phyloP scores from a whole-genome alignment of 805 yeast species.

The Candida boleticola region DNA sequence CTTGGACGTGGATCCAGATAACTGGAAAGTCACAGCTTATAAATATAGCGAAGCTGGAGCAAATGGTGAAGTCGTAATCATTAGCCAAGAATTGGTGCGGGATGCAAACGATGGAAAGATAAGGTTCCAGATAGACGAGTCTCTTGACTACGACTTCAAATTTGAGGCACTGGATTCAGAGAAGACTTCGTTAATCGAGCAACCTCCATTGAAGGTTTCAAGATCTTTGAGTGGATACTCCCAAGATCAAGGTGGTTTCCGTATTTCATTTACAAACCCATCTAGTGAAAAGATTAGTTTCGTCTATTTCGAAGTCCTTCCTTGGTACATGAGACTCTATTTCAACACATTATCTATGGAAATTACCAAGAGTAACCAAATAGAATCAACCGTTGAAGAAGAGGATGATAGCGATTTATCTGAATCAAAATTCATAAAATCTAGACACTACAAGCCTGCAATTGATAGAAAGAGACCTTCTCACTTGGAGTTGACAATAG shows the following conservation, averaged over 20 bases:
- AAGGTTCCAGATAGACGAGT: slow-evolving; percentile 16
- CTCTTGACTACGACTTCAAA: slow-evolving; percentile 30
- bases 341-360: slow-evolving; percentile 60
- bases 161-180: slow-evolving; percentile 48
- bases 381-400: slow-evolving; percentile 15
- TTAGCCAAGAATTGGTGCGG: slow-evolving; percentile 9
- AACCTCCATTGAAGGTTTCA: slow-evolving; percentile 73
- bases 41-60: slow-evolving; percentile 1
- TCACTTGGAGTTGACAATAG: slow-evolving; percentile 68
- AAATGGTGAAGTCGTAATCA: not conserved
- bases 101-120: slow-evolving; percentile 11
- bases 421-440: slow-evolving; percentile 35
- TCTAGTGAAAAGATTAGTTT: slow-evolving; percentile 46
- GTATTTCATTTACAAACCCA: slow-evolving; percentile 76
- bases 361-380: slow-evolving; percentile 20
- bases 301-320: slow-evolving; percentile 75
- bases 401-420: slow-evolving; percentile 12
- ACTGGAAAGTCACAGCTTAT: slow-evolving; percentile 45
- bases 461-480: slow-evolving; percentile 78
- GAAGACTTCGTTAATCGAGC: slow-evolving; percentile 31
- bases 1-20: slow-evolving; percentile 38
- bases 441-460: slow-evolving; percentile 70
- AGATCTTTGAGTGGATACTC: slow-evolving; percentile 91
- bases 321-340: slow-evolving; percentile 90
- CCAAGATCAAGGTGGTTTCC: slow-evolving; percentile 86